phyloP scores from a whole-genome alignment of 306 rosid genomes.

The Erythrophleum fordii region DNA sequence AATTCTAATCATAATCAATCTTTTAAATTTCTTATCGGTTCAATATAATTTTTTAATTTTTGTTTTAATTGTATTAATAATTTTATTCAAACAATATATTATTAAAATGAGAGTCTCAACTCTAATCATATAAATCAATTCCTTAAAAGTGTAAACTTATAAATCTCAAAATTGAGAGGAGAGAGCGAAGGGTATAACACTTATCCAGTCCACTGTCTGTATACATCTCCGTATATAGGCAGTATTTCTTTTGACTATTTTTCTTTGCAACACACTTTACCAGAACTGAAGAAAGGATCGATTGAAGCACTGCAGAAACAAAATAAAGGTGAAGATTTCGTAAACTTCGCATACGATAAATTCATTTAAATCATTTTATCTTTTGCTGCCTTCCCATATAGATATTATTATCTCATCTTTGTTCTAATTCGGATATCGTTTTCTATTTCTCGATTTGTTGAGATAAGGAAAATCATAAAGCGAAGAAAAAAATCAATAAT shows the following conservation, averaged over 20 bases:
- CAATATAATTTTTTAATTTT: no score
- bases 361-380: not conserved
- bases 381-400: not conserved
- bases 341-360: not conserved
- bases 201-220: not conserved
- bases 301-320: constrained; percentile 20
- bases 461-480: not conserved
- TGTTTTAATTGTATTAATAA: no score
- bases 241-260: not conserved
- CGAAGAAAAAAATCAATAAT: not conserved
- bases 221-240: not conserved
- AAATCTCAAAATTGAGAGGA: not conserved
- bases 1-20: no score
- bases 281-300: constrained; percentile 20
- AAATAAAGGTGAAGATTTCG: constrained; percentile 41
- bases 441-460: constrained; percentile 13
- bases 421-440: not conserved
- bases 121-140: no score
- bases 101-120: no score
- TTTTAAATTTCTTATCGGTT: no score
- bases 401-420: not conserved
- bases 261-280: constrained; percentile 13
- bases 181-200: not conserved
- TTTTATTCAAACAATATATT: no score
- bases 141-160: not conserved